Conservation (phyloP, 768 basidiomycete species). For the Leccinum olivaceopallidum region DNA sequence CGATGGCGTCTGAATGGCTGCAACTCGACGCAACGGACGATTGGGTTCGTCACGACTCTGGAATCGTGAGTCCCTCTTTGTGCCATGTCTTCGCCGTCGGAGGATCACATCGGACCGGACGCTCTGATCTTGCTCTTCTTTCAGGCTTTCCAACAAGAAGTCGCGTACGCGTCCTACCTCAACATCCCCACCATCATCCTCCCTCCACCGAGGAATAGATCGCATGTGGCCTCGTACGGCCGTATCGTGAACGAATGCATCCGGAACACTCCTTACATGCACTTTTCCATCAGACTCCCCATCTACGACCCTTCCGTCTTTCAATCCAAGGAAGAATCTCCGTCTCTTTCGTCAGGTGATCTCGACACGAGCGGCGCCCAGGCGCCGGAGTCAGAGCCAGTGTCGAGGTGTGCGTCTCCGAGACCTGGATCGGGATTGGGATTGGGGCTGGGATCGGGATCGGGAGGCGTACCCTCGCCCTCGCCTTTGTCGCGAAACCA, state of each 20-base stretch:
- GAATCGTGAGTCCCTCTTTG: slow-evolving; percentile 65
- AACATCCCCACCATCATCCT: slow-evolving; percentile 83
- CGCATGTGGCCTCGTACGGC: slow-evolving; percentile 88
- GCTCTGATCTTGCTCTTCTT: slow-evolving; percentile 4
- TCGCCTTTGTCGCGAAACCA: slow-evolving; percentile 24
- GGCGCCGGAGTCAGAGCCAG: neutral
- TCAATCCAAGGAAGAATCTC: slow-evolving; percentile 38
- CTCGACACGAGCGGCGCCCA: slow-evolving; percentile 27
- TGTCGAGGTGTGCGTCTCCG: slow-evolving; percentile 19
- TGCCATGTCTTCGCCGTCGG: slow-evolving; percentile 19
- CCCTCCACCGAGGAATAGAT: slow-evolving; percentile 83
- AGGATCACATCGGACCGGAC: neutral
- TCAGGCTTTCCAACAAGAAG: slow-evolving; percentile 90
- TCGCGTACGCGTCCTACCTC: slow-evolving; percentile 91
- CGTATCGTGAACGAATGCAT: slow-evolving; percentile 84
- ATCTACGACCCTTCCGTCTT: slow-evolving; percentile 75
- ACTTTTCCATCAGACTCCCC: slow-evolving; percentile 80
- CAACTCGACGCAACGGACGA: slow-evolving; percentile 92
- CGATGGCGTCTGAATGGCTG: slow-evolving; percentile 90
- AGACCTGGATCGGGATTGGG: slow-evolving; percentile 3
- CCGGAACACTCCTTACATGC: slow-evolving; percentile 65
- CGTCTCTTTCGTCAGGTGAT: slow-evolving; percentile 25
- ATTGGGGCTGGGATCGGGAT: neutral
- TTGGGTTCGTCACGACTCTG: slow-evolving; percentile 94
- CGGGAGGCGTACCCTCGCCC: neutral